These are phyloP conservation scores for Ceratonia siliqua DNA, from an alignment of 306 rosid genomes.

Conservation along the genomic window DNA sequence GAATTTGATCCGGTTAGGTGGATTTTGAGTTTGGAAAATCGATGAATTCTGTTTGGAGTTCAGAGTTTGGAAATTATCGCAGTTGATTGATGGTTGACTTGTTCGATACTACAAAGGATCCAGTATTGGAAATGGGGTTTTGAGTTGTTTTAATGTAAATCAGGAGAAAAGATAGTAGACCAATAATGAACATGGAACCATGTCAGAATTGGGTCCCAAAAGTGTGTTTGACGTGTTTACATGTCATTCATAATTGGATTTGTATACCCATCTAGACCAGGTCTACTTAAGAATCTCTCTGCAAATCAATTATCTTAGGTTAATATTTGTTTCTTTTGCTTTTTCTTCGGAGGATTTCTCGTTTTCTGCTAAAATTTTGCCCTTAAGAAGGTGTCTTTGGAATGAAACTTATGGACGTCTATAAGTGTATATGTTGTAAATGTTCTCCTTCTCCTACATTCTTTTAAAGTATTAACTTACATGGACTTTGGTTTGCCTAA, in stretches of 20 bases:
- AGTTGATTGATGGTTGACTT: constrained; percentile 37
- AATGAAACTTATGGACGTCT: not conserved
- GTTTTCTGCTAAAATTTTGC: constrained; percentile 21
- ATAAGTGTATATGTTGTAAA: not conserved
- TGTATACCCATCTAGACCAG: too few species aligned
- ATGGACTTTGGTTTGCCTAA: not conserved
- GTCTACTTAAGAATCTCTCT: too few species aligned
- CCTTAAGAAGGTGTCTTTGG: constrained; percentile 8
- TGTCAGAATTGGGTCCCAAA: too few species aligned
- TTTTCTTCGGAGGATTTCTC: constrained; percentile 9
- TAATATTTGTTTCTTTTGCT: constrained; percentile 2
- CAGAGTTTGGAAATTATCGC: not conserved
- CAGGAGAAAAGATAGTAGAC: too few species aligned
- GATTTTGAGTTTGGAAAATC: not conserved
- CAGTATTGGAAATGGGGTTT: constrained; percentile 28
- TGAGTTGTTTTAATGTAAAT: constrained; percentile 12
- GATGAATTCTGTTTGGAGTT: not conserved
- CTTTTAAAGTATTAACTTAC: not conserved
- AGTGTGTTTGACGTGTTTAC: too few species aligned
- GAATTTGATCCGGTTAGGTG: constrained; percentile 26
- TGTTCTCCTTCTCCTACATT: not conserved
- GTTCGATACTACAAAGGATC: constrained; percentile 29
- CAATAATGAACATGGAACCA: too few species aligned
- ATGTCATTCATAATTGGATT: too few species aligned
- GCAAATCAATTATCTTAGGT: constrained; percentile 5